These are phyloP conservation scores for Fusarium continuum DNA, from an alignment of 2,329 filamentous ascomycete species.

Conservation along the genomic window DNA sequence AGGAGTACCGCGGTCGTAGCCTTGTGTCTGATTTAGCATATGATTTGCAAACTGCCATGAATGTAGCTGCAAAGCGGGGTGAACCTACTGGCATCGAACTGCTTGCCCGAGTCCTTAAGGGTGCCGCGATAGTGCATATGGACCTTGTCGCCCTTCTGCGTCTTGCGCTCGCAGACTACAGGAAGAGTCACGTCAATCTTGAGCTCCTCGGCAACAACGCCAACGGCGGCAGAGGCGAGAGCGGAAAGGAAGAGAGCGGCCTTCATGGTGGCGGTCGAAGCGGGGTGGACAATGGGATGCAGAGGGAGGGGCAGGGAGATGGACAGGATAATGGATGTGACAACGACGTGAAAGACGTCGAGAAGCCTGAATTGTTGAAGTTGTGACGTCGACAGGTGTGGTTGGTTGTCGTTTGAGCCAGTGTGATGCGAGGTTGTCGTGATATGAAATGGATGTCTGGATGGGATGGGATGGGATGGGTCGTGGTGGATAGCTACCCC, in stretches of 20 bases:
- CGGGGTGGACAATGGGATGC: conserved; percentile 12
- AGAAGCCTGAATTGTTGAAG: conserved; percentile 23
- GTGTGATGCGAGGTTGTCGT: conserved; percentile 31
- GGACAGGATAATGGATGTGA: conserved; percentile 6
- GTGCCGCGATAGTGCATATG: conserved; percentile 90
- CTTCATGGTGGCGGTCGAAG: conserved; percentile 56
- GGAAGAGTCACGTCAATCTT: conserved; percentile 79
- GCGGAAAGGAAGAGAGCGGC: conserved; percentile 58
- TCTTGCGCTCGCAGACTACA: conserved; percentile 83
- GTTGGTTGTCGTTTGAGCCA: conserved; percentile 27
- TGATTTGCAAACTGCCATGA: conserved; percentile 2
- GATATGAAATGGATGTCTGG: conserved; percentile 8
- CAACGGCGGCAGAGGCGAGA: conserved; percentile 60
- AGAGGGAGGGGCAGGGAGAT: conserved; percentile 4
- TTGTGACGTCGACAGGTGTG: conserved; percentile 39
- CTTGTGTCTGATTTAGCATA: conserved; percentile 45
- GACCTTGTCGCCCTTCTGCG: conserved; percentile 78
- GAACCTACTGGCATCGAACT: conserved; percentile 80
- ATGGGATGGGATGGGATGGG: not conserved
- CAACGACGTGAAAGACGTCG: conserved; percentile 10
- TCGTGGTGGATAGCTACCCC: not conserved
- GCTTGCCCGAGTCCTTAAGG: conserved; percentile 73
- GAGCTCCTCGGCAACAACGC: conserved; percentile 67
- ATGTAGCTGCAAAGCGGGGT: conserved; percentile 11
- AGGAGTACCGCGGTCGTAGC: conserved; percentile 79